These are phyloP conservation scores for Penicillium sp. DNA, from an alignment of 2,329 filamentous ascomycete genomes.

Conservation along the genomic window DNA sequence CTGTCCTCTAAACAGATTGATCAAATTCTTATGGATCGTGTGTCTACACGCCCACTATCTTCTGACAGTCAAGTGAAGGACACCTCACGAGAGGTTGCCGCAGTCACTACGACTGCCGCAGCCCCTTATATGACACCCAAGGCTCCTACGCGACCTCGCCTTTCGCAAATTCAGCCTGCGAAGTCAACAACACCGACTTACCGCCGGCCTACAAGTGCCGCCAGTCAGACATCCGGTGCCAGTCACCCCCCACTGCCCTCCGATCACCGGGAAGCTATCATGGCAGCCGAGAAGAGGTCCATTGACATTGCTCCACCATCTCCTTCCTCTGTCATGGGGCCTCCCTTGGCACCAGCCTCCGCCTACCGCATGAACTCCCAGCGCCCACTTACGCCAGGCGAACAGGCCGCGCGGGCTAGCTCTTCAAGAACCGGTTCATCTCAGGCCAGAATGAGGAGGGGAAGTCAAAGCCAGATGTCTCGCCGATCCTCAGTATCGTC, in stretches of 20 bases:
- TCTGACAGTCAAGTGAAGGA: conserved; percentile 30
- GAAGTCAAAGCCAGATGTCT: conserved; percentile 47
- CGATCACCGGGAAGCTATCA: conserved; percentile 82
- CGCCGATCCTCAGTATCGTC: conserved; percentile 88
- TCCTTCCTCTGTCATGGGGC: conserved; percentile 65
- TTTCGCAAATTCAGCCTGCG: conserved; percentile 29
- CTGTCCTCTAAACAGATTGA: conserved; percentile 82
- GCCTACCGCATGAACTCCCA: conserved; percentile 55
- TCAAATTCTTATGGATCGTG: conserved; percentile 63
- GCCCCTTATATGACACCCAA: conserved; percentile 36
- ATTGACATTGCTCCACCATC: conserved; percentile 46
- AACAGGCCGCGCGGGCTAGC: conserved; percentile 46
- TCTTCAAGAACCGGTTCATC: conserved; percentile 53
- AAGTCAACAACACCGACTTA: conserved; percentile 36
- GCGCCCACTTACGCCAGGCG: conserved; percentile 62
- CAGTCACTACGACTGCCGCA: conserved; percentile 7
- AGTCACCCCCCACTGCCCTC: conserved; percentile 70
- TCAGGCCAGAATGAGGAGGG: conserved; percentile 53
- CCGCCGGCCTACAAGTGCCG: conserved; percentile 68
- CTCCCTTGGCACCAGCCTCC: conserved; percentile 79
- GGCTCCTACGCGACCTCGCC: conserved; percentile 28
- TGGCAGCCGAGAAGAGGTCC: conserved; percentile 66
- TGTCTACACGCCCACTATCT: conserved; percentile 31
- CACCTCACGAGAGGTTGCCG: conserved; percentile 26
- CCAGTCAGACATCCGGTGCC: conserved; percentile 59